These are phyloP conservation scores for Ogataea populi-albae DNA, from an alignment of 805 yeast genomes.

Conservation along the genomic window DNA sequence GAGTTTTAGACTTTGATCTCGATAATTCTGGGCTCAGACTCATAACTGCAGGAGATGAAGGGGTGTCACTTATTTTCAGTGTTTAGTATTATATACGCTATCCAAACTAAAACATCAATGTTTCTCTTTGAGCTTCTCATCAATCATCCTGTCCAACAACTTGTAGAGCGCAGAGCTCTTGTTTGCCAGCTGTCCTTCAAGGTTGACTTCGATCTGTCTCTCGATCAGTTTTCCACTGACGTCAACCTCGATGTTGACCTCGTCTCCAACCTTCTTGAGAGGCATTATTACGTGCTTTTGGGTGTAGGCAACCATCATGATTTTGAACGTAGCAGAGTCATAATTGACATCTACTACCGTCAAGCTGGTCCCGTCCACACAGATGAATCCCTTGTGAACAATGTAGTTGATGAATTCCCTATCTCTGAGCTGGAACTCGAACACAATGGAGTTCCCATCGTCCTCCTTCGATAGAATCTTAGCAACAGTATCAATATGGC, in stretches of 20 bases:
- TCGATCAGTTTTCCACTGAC: slow-evolving; percentile 89
- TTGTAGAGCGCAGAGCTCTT: slow-evolving; percentile 47
- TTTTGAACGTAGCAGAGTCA: slow-evolving; percentile 55
- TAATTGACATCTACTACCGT: slow-evolving; percentile 82
- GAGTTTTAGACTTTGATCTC: slow-evolving; percentile 80
- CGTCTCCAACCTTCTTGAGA: slow-evolving; percentile 54
- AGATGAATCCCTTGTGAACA: slow-evolving; percentile 93
- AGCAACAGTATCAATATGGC: slow-evolving; percentile 93
- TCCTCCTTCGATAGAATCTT: slow-evolving; percentile 46
- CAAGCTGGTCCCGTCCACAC: slow-evolving; percentile 89
- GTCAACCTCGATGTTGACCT: slow-evolving; percentile 92
- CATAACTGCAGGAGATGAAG: slow-evolving; percentile 96
- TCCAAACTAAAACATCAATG: background rate
- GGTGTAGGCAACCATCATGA: slow-evolving; percentile 90
- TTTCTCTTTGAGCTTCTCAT: slow-evolving; percentile 35
- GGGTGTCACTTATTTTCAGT: slow-evolving; percentile 76
- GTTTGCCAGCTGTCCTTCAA: slow-evolving; percentile 52
- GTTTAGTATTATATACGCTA: slow-evolving; percentile 11
- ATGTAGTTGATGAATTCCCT: slow-evolving; percentile 61
- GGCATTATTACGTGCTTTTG: slow-evolving; percentile 80
- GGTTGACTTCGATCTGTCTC: slow-evolving; percentile 66
- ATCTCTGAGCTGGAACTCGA: slow-evolving; percentile 72
- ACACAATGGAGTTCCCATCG: slow-evolving; percentile 76
- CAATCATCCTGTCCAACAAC: slow-evolving; percentile 48
- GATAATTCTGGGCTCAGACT: slow-evolving; percentile 64